Base-by-base conservation (phyloP, 2,329 filamentous ascomycete genomes). In the Calonectria pauciramosa region DNA sequence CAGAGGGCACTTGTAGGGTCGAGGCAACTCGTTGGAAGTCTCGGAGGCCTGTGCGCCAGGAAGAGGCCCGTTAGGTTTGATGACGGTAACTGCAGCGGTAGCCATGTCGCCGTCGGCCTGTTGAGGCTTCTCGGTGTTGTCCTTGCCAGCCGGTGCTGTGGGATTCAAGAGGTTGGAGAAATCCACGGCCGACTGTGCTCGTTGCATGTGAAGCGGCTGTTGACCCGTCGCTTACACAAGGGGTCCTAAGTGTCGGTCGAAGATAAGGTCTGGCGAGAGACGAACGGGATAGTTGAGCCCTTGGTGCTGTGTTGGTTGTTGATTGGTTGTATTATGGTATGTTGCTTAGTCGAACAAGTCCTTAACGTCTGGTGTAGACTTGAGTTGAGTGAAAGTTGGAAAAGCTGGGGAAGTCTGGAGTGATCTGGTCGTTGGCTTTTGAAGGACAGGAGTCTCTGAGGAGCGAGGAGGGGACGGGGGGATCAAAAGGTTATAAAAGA, bases 1-100 rank as follows among this genome's bases (percentile, higher is more conserved):
- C 77, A 99, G 92, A 75, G 96, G 96, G 86, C 96, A 99, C 89
- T 99, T 99, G 92, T 99, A 99, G 0, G 96, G 96, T 71, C 97
- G 93, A 74, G 97, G 97, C 69, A 99, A 91, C 86, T 99, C 96
- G 73, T 86, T 89, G 60, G 83, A 82, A 78, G 76, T 80, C 66
- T 95, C 86, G 86, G 91, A 80, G 77, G 88, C 82, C 82, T 95
- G 92, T 73, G 93, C 90, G 78, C 89, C 89, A 59, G 92, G 91
- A 63, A 93, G 83, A 63, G 90, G 90, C 75, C 91, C 92, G 80
- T 94, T 90, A 82, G 93, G 88, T 87, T 92, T 88, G 84, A 92
- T 86, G 81, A 91, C 85, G 78, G 86, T 89, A 76, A 91, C 88
- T 70, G 89, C 87, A 72, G 89, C 87, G 74, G 82, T 83, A 71